Conservation (phyloP, 140 eudicot species). For the Erigeron philadelphicus region DNA sequence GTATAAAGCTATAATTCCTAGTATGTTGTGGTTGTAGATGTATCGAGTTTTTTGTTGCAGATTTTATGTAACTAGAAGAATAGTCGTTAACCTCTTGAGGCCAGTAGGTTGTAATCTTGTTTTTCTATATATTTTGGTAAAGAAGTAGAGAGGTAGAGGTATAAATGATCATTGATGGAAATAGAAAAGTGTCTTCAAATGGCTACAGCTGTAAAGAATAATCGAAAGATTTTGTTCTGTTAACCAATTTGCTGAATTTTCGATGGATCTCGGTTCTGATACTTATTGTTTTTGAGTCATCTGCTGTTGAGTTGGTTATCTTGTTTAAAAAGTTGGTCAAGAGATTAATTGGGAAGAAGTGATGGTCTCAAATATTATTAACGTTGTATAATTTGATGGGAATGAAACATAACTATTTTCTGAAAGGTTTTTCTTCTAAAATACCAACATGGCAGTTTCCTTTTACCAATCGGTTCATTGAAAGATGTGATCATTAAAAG, state of each 20-base stretch:
- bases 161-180: conserved; percentile 11
- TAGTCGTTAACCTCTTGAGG: neutral
- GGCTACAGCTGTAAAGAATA: neutral
- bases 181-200: conserved; percentile 8
- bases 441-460: too few species aligned
- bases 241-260: neutral
- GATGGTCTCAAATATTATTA: too few species aligned
- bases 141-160: conserved; percentile 6
- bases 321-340: neutral
- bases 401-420: too few species aligned
- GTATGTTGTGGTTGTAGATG: conserved; percentile 13
- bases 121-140: conserved; percentile 1
- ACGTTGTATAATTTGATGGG: too few species aligned
- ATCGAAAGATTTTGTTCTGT: neutral
- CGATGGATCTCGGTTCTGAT: neutral
- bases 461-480: too few species aligned
- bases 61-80: conserved; percentile 11
- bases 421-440: too few species aligned
- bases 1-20: conserved; percentile 36
- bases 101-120: neutral
- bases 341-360: too few species aligned
- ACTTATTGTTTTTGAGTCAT: neutral
- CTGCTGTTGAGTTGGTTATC: neutral
- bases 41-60: conserved; percentile 2
- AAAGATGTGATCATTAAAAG: too few species aligned